Base-by-base conservation (phyloP, 371 early-diverging fungal species). In the Mortierella sp. region DNA sequence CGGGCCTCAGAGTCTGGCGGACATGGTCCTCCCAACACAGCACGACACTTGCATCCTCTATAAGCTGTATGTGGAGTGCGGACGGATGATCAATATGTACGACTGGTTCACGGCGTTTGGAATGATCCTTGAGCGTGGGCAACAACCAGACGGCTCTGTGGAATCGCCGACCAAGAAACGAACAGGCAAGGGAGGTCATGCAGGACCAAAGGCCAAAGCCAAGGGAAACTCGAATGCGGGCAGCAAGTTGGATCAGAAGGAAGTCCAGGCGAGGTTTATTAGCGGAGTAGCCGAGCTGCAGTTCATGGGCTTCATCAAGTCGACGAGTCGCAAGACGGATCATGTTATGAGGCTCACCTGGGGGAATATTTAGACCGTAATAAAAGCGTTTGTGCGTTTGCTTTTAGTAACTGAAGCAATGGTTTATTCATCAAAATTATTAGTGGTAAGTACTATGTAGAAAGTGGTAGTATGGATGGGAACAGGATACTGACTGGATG, bases 61-160 rank as follows among this genome's bases (percentile, higher is more conserved):
- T 85, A 91, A 93, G 64, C 88, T 98, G 22, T 95, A 97, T 82
- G 88, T 95, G 14, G 98, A 98, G 77, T 96, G 96, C 79, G 97
- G 97, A 4, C 90, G 95, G 70, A 82, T 98, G 89, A 96, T 98
- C 86, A 98, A 98, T 83, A 82, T 98, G 64, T 95, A 93, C 73
- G 98, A 98, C 84, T 95, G 95, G 96, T 96, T 93, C 77, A 88
- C 91, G 47, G 93, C 96, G 1, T 98, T 97, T 87, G 89, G 90
- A 3, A 87, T 87, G 55, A 87, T 96, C 22, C 77, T 96, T 43
- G 90, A 91, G 63, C 86, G 89, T 4, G 68, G 47, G 24, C 34
- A 74, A 10, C 77, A 43, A n/a, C 47, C 71, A n/a, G 85, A 68
- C 10, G 61, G 13, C 7, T 43, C 64, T 19, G 66, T 41, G 3